Conservation (phyloP, 2,329 filamentous ascomycete species). For the Ophiognomonia clavigignenti-juglandacearum region DNA sequence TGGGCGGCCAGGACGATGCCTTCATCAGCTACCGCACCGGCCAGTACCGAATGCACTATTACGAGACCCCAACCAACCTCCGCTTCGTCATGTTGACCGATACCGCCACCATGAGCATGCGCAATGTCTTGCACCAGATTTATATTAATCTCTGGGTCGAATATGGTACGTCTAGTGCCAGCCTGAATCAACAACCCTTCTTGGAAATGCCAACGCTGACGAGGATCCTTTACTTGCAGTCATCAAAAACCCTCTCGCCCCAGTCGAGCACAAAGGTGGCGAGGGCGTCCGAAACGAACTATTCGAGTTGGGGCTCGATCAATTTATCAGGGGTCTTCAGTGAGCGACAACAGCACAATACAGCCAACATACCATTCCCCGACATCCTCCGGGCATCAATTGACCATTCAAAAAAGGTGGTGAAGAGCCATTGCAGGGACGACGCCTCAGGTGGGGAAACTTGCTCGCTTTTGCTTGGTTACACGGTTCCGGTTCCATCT, state of each 20-base stretch:
- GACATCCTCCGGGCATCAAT: not conserved
- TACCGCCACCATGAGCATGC: constrained; percentile 81
- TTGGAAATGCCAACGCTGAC: constrained; percentile 17
- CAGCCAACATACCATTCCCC: not conserved
- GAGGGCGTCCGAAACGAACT: constrained; percentile 67
- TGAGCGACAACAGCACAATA: constrained; percentile 3
- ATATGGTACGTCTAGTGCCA: constrained; percentile 60
- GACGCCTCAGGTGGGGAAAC: too few species aligned
- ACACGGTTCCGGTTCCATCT: too few species aligned
- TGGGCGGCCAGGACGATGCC: constrained; percentile 88
- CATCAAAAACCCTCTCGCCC: constrained; percentile 65
- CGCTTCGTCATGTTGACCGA: constrained; percentile 98
- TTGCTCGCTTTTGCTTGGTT: too few species aligned
- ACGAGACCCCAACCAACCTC: constrained; percentile 92
- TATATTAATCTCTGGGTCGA: constrained; percentile 98
- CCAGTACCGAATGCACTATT: constrained; percentile 98
- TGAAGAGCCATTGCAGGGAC: not conserved
- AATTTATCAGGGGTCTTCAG: constrained; percentile 63
- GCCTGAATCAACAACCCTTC: not conserved
- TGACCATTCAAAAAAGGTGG: too few species aligned
- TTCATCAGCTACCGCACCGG: constrained; percentile 92
- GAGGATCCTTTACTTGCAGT: constrained; percentile 35
- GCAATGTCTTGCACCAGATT: constrained; percentile 93
- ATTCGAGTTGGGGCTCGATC: constrained; percentile 68
- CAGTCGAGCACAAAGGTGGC: constrained; percentile 64